These are phyloP conservation scores for Fusarium mangiferae DNA, from an alignment of 2,329 filamentous ascomycete genomes.

Conservation along the genomic window DNA sequence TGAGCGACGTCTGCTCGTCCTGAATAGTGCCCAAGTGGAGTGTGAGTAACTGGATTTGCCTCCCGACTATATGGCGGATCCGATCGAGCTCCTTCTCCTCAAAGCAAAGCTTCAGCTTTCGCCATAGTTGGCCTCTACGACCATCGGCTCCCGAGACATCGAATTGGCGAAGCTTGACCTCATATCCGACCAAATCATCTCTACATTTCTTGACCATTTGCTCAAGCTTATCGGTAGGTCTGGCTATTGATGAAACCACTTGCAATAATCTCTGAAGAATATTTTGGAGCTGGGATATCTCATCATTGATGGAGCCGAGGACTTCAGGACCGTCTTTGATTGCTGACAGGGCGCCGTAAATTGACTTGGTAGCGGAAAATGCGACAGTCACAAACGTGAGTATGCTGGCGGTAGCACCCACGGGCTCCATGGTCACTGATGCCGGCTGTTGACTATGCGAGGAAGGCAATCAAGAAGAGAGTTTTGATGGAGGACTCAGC, in stretches of 20 bases:
- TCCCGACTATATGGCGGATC: neutral
- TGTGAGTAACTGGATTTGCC: neutral
- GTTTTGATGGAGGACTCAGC: accelerated
- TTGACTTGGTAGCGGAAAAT: neutral
- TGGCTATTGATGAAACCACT: neutral
- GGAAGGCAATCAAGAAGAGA: neutral
- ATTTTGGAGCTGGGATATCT: neutral
- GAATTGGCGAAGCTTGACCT: neutral
- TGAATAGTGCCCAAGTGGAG: neutral
- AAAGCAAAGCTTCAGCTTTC: neutral
- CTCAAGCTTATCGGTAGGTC: neutral
- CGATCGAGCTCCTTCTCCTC: neutral
- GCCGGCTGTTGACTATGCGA: neutral
- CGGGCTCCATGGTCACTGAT: neutral
- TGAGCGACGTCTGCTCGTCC: neutral
- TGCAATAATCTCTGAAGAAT: neutral
- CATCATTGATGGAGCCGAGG: accelerated
- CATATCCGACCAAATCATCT: neutral
- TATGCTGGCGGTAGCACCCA: neutral
- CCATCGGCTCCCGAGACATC: neutral
- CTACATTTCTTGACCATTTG: neutral
- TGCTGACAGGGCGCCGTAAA: neutral
- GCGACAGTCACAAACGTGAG: neutral
- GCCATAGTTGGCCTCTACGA: neutral
- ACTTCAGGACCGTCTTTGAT: neutral